Base-by-base conservation (phyloP, 768 basidiomycete genomes). In the Hericium rajendrae region DNA sequence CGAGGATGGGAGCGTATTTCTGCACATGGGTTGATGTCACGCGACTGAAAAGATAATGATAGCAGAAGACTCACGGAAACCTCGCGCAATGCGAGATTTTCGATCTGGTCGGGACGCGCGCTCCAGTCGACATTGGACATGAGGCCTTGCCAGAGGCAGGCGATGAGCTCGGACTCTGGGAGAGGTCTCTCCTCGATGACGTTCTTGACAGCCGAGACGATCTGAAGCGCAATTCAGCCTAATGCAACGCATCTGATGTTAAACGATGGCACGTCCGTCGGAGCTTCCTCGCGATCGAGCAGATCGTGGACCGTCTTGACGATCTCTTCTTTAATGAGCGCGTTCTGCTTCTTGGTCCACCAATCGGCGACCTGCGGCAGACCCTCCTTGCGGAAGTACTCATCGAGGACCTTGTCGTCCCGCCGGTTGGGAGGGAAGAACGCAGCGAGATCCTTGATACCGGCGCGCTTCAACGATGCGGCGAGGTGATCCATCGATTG, bases 401-500 rank as follows among this genome's bases (percentile, higher is more conserved):
- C 85, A 63, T 94, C 91, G 52, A 97, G 77, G 43, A 75, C 69
- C 65, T 85, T 82, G 62, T 78, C 77, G 51, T 86, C 82, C 58
- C 91, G 84, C 70, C 86, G 91, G 71, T 87, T 88, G 8, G 80
- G 72, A 16, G 94, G 93, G 79, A 97, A 94, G 75, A 97, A 94
- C 16, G 78, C 74, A 57, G 90, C 75, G 53, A 97, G 78, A 67
- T 98, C 91, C 67, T 86, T 88, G 72, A 95, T 78, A 24, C 86
- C 87, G 24, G 89, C 90, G 53, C 85, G 82, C 71, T 87, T 92
- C 64, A 99, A 79, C n/a, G 84, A 73, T 16, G 74, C 73, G 18
- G 90, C 82, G 61, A 97, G 84, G 64, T 94, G 89, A 56, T 99
- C 95, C 81, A 97, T 90, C 26, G 86, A 78, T 68, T 91, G 90